A percentile compares a stretch with the other conserved stretches of the same genome.
These are phyloP conservation scores for Beauveria scarabaeidicola DNA, from an alignment of 2,329 filamentous ascomycete species.

Conservation along the genomic window DNA sequence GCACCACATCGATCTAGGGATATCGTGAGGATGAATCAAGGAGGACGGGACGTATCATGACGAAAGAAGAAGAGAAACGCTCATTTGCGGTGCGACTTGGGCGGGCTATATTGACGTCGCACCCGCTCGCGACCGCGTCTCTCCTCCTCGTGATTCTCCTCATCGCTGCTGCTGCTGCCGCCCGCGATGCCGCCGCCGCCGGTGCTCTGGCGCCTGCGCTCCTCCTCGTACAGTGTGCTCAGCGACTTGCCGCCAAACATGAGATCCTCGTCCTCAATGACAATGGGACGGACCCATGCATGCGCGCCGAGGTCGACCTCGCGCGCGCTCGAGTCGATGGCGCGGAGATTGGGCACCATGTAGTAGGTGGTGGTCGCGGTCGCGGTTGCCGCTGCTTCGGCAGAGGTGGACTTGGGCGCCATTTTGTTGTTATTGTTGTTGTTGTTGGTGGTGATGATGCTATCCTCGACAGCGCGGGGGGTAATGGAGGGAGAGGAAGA, in stretches of 20 bases:
- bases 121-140: slow-evolving; percentile 31
- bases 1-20: background rate
- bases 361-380: slow-evolving; percentile 15
- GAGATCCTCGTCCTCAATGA: slow-evolving; percentile 53
- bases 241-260: slow-evolving; percentile 53
- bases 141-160: slow-evolving; percentile 20
- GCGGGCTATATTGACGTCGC: slow-evolving; percentile 21
- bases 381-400: background rate
- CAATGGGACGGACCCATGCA: slow-evolving; percentile 44
- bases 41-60: background rate
- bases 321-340: slow-evolving; percentile 24
- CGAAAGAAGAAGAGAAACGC: background rate
- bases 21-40: background rate
- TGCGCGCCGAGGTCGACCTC: slow-evolving; percentile 27
- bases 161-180: slow-evolving; percentile 21
- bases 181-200: slow-evolving; percentile 28
- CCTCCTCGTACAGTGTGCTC: slow-evolving; percentile 53
- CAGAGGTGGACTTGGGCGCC: background rate
- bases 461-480: background rate
- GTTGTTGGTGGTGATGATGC: background rate
- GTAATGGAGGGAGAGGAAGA: background rate
- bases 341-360: slow-evolving; percentile 25
- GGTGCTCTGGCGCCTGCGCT: slow-evolving; percentile 36
- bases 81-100: slow-evolving; percentile 26
- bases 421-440: background rate